phyloP scores from a whole-genome alignment of 805 yeast genomes.

The Candida cerambycidarum region DNA sequence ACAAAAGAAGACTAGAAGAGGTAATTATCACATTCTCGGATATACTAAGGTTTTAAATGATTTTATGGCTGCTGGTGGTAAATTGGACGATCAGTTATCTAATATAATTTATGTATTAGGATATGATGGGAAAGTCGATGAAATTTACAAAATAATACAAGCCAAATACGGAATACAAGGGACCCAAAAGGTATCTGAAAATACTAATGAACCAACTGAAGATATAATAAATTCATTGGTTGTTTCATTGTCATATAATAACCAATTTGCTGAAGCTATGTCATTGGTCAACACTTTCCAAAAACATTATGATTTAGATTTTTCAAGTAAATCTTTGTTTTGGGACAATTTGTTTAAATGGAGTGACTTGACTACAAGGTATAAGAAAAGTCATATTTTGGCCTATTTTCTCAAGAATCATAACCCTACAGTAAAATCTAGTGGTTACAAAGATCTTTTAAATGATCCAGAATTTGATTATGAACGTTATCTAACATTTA shows the following conservation, averaged over 20 bases:
- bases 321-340: conserved; percentile 22
- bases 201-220: conserved; percentile 20
- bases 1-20: conserved; percentile 13
- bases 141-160: conserved; percentile 25
- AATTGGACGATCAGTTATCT: conserved; percentile 22
- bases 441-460: conserved; percentile 25
- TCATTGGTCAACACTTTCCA: conserved; percentile 37
- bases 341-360: conserved; percentile 41
- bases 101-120: conserved; percentile 37
- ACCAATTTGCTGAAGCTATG: conserved; percentile 31
- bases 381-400: conserved; percentile 26
- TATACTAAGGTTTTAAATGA: conserved; percentile 7
- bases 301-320: conserved; percentile 23
- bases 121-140: conserved; percentile 20
- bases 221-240: conserved; percentile 29
- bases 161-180: conserved; percentile 36
- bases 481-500: conserved; percentile 32
- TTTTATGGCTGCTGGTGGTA: conserved; percentile 7
- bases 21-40: neutral
- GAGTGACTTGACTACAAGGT: conserved; percentile 36
- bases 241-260: conserved; percentile 32
- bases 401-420: conserved; percentile 24
- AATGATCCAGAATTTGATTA: conserved; percentile 38
- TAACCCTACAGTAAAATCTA: conserved; percentile 7
- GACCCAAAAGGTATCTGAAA: conserved; percentile 7